Base-by-base conservation (phyloP, 2,329 filamentous ascomycete species). In the Lachnellula occidentalis region DNA sequence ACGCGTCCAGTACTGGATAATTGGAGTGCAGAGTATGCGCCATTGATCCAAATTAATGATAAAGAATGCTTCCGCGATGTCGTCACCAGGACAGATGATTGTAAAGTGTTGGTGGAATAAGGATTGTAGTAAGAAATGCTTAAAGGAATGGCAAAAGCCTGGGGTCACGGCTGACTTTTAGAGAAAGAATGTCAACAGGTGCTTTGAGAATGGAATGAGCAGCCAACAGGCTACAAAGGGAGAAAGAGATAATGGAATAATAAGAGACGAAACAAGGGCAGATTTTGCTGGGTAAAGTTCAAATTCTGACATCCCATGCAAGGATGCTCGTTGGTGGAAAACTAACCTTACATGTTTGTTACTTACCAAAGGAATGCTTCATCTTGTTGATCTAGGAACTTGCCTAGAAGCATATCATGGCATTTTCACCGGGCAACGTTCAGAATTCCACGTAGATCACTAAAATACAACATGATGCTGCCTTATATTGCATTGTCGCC, bases 71-170 rank as follows among this genome's bases (percentile, higher is more conserved):
- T 60, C 53, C 53, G 55, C 45, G 24, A 41, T 57, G 50, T 56
- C 52, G 58, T 58, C 57, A 55, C 57, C 46, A 41, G 43, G 22
- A 57, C 45, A 53, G 49, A 45, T 51, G 54, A 5, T 53, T 21
- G 51, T 47, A 55, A 41, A 60, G 51, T 52, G n/a, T n/a, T n/a
- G n/a, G n/a, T n/a, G n/a, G 61, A 60, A 60, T 65, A 62, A 64
- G 61, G 62, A 65, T 66, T 67, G 64, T 39, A 54, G 53, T 62
- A 58, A 67, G 55, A 67, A 66, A 67, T 67, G 64, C 61, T 63
- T 60, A 52, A 57, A 65, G 65, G 66, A 68, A 68, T 69, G 66
- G 59, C 54, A 63, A 51, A 53, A 48, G 34, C 53, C 53, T 55
- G 54, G 50, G 54, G 48, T 36, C 48, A 54, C 55, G 57, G 58